Conservation (phyloP, 441 rosid genomes). For the Syzygium malaccense region DNA sequence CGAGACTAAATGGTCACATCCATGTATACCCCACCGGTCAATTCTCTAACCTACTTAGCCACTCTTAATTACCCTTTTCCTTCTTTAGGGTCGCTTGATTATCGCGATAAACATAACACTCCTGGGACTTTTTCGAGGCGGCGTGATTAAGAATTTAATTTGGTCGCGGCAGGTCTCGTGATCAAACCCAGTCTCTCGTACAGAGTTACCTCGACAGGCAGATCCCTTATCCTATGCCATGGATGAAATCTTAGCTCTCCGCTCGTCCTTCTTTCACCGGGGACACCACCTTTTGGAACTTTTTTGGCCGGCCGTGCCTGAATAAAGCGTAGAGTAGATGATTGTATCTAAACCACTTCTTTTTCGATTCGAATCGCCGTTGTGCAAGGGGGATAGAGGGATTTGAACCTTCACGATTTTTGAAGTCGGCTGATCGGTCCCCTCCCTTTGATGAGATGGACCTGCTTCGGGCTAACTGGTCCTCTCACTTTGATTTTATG, state of each 20-base stretch:
- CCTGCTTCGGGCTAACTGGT: background rate
- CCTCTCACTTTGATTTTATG: background rate
- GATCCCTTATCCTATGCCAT: background rate
- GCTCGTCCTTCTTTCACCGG: too few species aligned
- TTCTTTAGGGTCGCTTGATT: background rate
- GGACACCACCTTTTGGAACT: too few species aligned
- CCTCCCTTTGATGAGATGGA: background rate
- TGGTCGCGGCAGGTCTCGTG: background rate
- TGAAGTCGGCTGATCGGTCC: too few species aligned
- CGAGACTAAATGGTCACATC: background rate
- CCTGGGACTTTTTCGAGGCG: background rate
- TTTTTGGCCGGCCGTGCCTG: too few species aligned
- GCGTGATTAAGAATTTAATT: background rate
- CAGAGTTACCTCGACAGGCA: background rate
- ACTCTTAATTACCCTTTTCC: background rate
- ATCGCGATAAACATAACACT: background rate
- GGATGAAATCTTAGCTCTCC: background rate
- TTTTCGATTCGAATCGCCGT: too few species aligned
- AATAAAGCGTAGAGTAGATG: too few species aligned
- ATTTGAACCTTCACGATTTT: too few species aligned
- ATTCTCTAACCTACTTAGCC: background rate
- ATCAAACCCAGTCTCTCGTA: background rate
- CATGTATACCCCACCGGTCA: background rate
- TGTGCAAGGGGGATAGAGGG: too few species aligned
- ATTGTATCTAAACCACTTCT: too few species aligned